Base-by-base conservation (phyloP, 2,329 filamentous ascomycete genomes). In the Exophiala viscosa region DNA sequence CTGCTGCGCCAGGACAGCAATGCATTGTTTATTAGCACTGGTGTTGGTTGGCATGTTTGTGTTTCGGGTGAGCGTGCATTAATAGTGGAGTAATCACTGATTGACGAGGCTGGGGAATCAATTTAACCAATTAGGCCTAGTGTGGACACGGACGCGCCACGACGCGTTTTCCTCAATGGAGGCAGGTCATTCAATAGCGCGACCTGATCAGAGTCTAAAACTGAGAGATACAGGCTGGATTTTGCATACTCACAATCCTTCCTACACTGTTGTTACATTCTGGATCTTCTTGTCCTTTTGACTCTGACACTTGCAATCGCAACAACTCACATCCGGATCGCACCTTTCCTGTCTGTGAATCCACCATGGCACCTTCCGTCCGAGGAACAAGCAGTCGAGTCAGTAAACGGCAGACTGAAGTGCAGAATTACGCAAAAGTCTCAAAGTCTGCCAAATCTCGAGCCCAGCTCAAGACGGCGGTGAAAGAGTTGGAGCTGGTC, bases 361-460 rank as follows among this genome's bases (percentile, higher is more conserved):
- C 13, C 38, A 55, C 43, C 31, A 62, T 62, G 60, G 55, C 56
- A 31, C 58, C 54, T 58, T 58, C 60, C 51, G 42, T 50, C 33
- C 53, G 50, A 47, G 50, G 36, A 35, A 38, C 38, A 31, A 40
- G 34, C n/a, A 38, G 33, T 45, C 58, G 58, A 42, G 52, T 55
- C 35, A 52, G 36, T 36, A 59, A 57, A 40, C 53, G 55, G 40
- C 58, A 59, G 45, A 23, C 55, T 34, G 38, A 32, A 40, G 42
- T 58, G n/a, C 43, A 46, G 11, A 59, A n/a, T 38, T 48, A 47
- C 34, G 47, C 55, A 14, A 60, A 58, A 43, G 33, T 59, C 38
- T 55, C 58, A 28, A 62, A 60, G 38, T 41, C 43, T 18, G 52
- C 43, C 33, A 58, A 40, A 14, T 23, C 45, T 14, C 44, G 51